Percentiles rank a stretch among this genome's conserved stretches.
phyloP scores from a whole-genome alignment of 2,329 filamentous ascomycete species.

The Tolypocladium pustulatum region DNA sequence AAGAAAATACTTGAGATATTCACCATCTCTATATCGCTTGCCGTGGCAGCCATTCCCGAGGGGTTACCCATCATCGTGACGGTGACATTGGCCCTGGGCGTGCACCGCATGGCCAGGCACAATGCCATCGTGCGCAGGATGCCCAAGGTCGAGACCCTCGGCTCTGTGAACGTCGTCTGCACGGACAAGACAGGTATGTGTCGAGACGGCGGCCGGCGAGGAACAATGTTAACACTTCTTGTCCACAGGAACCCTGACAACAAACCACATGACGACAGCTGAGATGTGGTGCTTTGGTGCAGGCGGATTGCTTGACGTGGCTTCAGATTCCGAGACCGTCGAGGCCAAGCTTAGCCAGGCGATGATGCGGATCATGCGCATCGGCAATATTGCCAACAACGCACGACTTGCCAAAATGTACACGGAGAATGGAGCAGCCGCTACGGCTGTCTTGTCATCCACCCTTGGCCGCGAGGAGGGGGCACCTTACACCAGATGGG shows the following conservation, averaged over 20 bases:
- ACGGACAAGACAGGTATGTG: slow-evolving; percentile 77
- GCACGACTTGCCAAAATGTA: slow-evolving; percentile 66
- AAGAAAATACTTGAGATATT: slow-evolving; percentile 90
- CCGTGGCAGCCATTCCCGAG: slow-evolving; percentile 92
- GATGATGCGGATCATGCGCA: slow-evolving; percentile 70
- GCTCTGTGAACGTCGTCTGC: slow-evolving; percentile 99
- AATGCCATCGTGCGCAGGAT: slow-evolving; percentile 92
- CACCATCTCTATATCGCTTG: slow-evolving; percentile 91
- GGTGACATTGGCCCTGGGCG: slow-evolving; percentile 86
- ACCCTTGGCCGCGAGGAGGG: slow-evolving; percentile 55
- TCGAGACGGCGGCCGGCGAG: background rate
- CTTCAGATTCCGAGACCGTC: slow-evolving; percentile 41
- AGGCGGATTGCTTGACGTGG: slow-evolving; percentile 38
- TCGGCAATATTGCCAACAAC: slow-evolving; percentile 96
- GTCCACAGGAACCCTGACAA: slow-evolving; percentile 67
- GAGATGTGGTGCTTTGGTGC: slow-evolving; percentile 93
- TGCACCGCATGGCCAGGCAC: slow-evolving; percentile 89
- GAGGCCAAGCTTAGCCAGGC: slow-evolving; percentile 59
- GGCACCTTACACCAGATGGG: slow-evolving; percentile 72
- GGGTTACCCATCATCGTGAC: slow-evolving; percentile 97
- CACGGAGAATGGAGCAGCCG: slow-evolving; percentile 58
- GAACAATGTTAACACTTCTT: background rate
- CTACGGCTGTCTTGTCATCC: slow-evolving; percentile 70
- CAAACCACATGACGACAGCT: slow-evolving; percentile 96
- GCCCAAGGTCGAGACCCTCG: slow-evolving; percentile 93